Conservation (phyloP, 176 grass and related monocot genomes). For the Triticum timopheevii region DNA sequence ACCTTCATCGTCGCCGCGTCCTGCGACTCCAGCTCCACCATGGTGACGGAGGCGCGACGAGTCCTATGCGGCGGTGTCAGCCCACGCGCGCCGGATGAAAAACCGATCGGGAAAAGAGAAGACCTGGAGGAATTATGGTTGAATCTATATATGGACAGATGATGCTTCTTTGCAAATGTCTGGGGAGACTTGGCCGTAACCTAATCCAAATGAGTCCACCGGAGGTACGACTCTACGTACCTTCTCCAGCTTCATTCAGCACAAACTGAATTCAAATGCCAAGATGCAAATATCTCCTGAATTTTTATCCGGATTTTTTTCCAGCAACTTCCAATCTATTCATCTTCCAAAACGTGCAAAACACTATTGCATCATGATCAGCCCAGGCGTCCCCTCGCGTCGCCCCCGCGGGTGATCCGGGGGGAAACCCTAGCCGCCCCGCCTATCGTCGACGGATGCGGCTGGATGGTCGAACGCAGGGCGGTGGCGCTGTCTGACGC, state of each 20-base stretch:
- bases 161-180: neutral
- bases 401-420: no score
- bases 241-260: neutral
- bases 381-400: no score
- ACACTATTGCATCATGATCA: no score
- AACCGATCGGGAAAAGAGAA: neutral
- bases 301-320: neutral
- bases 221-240: neutral
- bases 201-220: neutral
- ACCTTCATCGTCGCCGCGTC: neutral
- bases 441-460: no score
- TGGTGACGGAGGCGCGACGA: neutral
- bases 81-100: neutral
- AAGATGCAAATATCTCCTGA: neutral
- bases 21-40: constrained; percentile 42
- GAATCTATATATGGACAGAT: neutral
- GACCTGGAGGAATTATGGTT: neutral
- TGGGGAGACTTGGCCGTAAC: neutral
- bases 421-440: no score
- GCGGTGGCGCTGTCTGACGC: no score
- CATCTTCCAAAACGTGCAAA: no score
- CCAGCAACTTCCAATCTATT: no score
- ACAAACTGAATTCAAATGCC: neutral
- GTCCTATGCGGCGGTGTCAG: neutral
- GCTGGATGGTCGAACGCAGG: no score